These are phyloP conservation scores for Saccharomycopsis javanensis DNA, from an alignment of 805 yeast genomes.

Conservation along the genomic window DNA sequence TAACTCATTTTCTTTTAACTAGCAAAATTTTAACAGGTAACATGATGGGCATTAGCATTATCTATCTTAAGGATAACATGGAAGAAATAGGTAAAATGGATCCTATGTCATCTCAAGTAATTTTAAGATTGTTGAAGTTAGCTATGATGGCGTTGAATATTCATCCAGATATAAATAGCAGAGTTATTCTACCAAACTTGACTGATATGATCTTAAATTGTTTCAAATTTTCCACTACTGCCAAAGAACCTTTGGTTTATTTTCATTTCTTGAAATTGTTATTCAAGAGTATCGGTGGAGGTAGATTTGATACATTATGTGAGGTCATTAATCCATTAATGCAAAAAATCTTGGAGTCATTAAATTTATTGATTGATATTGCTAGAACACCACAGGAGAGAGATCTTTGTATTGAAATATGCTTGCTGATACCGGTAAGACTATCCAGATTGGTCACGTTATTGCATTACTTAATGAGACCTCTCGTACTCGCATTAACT, in stretches of 20 bases:
- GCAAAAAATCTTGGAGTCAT: constrained; percentile 75
- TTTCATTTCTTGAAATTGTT: constrained; percentile 80
- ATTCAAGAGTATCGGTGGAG: constrained; percentile 94
- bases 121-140: constrained; percentile 78
- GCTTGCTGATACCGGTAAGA: constrained; percentile 92
- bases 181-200: constrained; percentile 80
- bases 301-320: constrained; percentile 86
- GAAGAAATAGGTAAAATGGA: constrained; percentile 76
- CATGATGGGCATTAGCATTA: constrained; percentile 73
- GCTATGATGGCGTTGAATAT: constrained; percentile 94
- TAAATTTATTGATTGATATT: constrained; percentile 72
- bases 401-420: constrained; percentile 88
- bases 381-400: constrained; percentile 85
- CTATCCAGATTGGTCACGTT: constrained; percentile 91
- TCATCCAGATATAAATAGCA: constrained; percentile 71
- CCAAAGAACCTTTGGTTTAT: constrained; percentile 86
- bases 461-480: constrained; percentile 77
- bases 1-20: constrained; percentile 90
- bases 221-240: constrained; percentile 65
- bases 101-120: constrained; percentile 63
- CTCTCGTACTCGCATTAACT: constrained; percentile 81
- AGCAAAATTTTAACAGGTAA: constrained; percentile 92
- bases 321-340: constrained; percentile 87
- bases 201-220: constrained; percentile 75
- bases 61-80: constrained; percentile 64